Evolutionary conservation across 495 filamentous ascomycete genomes (phyloP).

Genomic region (Penicillium turbatum): DNA sequence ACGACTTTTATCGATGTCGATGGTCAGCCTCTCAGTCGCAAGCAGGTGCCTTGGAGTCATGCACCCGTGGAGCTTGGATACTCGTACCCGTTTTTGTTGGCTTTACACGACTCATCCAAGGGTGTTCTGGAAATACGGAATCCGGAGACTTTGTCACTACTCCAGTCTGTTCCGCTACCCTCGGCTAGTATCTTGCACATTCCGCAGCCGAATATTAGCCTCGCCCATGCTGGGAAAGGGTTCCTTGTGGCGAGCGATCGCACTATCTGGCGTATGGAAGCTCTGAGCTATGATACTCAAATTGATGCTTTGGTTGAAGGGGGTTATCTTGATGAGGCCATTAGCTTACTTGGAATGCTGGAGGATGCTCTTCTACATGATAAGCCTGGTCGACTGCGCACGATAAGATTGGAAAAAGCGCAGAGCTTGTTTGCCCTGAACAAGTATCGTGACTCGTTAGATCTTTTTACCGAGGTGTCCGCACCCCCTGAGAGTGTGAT

Average conservation of each 20-base stretch:
- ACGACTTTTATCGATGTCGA: slow-evolving; percentile 83
- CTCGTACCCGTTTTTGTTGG: slow-evolving; percentile 90
- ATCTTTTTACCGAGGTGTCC: slow-evolving; percentile 82
- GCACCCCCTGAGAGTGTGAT: slow-evolving; percentile 89
- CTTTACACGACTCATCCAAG: slow-evolving; percentile 77
- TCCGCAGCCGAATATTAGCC: slow-evolving; percentile 85
- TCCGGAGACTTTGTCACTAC: slow-evolving; percentile 78
- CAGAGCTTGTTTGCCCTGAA: slow-evolving; percentile 73
- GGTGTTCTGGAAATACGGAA: slow-evolving; percentile 89
- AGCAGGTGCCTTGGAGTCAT: slow-evolving; percentile 84
- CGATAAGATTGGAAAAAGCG: slow-evolving; percentile 87
- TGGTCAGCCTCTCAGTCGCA: slow-evolving; percentile 75
- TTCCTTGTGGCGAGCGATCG: slow-evolving; percentile 88
- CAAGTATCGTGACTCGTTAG: slow-evolving; percentile 84
- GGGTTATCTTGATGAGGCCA: slow-evolving; percentile 82
- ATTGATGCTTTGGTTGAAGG: slow-evolving; percentile 77
- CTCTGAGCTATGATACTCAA: slow-evolving; percentile 89
- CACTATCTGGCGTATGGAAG: slow-evolving; percentile 90
- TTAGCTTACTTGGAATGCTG: slow-evolving; percentile 81
- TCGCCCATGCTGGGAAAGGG: slow-evolving; percentile 90
- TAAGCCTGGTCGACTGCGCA: slow-evolving; percentile 72
- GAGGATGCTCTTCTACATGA: slow-evolving; percentile 87
- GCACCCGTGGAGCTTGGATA: slow-evolving; percentile 90
- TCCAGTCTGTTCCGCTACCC: slow-evolving; percentile 79
- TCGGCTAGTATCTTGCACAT: slow-evolving; percentile 82